A percentile compares a stretch with the other conserved stretches of the same genome.
Conservation (phyloP, 768 basidiomycete genomes). For the Phylloporus sp. region DNA sequence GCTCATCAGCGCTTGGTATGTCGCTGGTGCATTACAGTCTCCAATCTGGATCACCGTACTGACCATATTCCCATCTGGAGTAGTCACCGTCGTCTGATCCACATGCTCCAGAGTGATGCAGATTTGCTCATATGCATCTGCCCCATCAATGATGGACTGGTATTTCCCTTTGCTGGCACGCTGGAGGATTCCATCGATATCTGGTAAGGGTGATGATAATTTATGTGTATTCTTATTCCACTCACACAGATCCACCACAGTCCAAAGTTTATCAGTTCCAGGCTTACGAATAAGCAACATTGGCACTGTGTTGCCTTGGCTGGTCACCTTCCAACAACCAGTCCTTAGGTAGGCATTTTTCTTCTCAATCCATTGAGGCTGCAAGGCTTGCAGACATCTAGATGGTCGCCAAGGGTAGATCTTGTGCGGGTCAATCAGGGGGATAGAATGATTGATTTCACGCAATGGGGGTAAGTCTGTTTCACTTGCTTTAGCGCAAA, state of each 20-base stretch:
- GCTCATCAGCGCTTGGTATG: constrained; percentile 34
- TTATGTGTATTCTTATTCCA: constrained; percentile 18
- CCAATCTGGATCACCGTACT: constrained; percentile 15
- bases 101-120: constrained; percentile 5
- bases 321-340: not conserved
- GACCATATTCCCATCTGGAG: constrained; percentile 34
- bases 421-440: not conserved
- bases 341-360: not conserved
- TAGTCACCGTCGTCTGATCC: constrained; percentile 33
- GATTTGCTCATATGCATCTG: constrained; percentile 22
- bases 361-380: constrained; percentile 2
- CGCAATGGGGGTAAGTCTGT: not conserved
- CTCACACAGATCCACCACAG: constrained; percentile 4
- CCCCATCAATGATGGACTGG: constrained; percentile 3
- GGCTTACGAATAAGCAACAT: constrained; percentile 6
- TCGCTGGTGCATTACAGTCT: constrained; percentile 40
- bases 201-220: constrained; percentile 8
- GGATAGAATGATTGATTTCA: constrained; percentile 3
- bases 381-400: not conserved
- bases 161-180: not conserved
- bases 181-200: constrained; percentile 13
- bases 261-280: not conserved
- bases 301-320: not conserved
- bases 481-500: not conserved
- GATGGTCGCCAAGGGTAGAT: not conserved